Evolutionary conservation across 768 basidiomycete genomes (phyloP).

Genomic region (Lactarius trivialis): DNA sequence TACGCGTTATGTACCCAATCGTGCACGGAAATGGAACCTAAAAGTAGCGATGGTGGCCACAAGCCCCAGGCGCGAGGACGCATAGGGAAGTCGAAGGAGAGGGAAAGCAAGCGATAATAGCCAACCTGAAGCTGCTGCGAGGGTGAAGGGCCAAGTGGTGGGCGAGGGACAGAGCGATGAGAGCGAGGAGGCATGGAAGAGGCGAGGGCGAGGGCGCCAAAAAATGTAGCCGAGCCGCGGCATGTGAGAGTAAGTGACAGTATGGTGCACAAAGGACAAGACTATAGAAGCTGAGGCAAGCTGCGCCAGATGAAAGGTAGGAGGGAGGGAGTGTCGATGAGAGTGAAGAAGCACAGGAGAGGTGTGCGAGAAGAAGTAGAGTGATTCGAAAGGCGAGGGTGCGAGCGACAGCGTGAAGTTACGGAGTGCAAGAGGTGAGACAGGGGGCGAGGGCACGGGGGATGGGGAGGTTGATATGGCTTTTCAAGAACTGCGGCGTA

Average conservation of each 20-base stretch:
- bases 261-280: too few relatives aligned
- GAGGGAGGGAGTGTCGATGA: too few relatives aligned
- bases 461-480: neutral
- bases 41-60: neutral
- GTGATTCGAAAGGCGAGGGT: too few relatives aligned
- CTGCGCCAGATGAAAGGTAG: too few relatives aligned
- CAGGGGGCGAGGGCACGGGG: too few relatives aligned
- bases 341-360: too few relatives aligned
- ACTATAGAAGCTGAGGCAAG: too few relatives aligned
- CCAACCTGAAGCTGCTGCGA: neutral
- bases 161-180: neutral
- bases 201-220: neutral
- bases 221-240: neutral
- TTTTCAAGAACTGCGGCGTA: neutral
- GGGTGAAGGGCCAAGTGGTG: neutral
- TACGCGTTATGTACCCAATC: too few relatives aligned
- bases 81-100: neutral
- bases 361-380: too few relatives aligned
- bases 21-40: too few relatives aligned
- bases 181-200: neutral
- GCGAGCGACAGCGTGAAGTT: too few relatives aligned
- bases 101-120: neutral
- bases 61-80: neutral
- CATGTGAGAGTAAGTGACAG: neutral
- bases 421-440: neutral